phyloP scores from a whole-genome alignment of 768 basidiomycete species.

The Lactarius pseudohatsudake region DNA sequence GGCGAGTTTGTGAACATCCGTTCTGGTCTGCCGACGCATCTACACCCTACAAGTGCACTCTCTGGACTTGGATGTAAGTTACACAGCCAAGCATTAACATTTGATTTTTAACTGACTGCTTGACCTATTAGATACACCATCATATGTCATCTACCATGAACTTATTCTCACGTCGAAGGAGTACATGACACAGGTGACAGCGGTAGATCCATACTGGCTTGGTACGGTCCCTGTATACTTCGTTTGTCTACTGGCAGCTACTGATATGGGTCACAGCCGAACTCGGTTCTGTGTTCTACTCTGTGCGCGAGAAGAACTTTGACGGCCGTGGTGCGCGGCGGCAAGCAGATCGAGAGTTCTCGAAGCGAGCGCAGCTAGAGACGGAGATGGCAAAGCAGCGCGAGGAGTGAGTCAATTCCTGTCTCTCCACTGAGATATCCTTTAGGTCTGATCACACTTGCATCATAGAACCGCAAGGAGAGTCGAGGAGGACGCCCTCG shows the following conservation, averaged over 20 bases:
- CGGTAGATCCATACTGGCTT: constrained; percentile 96
- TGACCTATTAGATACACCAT: constrained; percentile 71
- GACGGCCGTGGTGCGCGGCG: constrained; percentile 80
- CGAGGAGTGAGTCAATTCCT: constrained; percentile 52
- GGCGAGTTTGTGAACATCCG: constrained; percentile 98
- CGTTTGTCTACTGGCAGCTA: background rate
- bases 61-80: constrained; percentile 91
- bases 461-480: constrained; percentile 56
- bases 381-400: constrained; percentile 85
- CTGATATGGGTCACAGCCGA: constrained; percentile 57
- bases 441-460: constrained; percentile 7
- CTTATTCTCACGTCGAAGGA: constrained; percentile 92
- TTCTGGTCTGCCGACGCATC: constrained; percentile 90
- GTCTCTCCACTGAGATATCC: background rate
- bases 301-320: constrained; percentile 97
- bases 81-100: background rate
- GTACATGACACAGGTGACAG: constrained; percentile 99
- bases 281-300: constrained; percentile 94
- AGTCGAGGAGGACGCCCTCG: constrained; percentile 58
- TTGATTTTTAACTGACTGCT: constrained; percentile 10
- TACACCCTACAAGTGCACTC: constrained; percentile 95
- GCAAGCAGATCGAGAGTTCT: constrained; percentile 86
- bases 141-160: constrained; percentile 97
- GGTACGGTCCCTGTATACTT: constrained; percentile 45
- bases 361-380: constrained; percentile 87